Conservation (phyloP, 495 filamentous ascomycete genomes). For the Parachaetomium inaequale region DNA sequence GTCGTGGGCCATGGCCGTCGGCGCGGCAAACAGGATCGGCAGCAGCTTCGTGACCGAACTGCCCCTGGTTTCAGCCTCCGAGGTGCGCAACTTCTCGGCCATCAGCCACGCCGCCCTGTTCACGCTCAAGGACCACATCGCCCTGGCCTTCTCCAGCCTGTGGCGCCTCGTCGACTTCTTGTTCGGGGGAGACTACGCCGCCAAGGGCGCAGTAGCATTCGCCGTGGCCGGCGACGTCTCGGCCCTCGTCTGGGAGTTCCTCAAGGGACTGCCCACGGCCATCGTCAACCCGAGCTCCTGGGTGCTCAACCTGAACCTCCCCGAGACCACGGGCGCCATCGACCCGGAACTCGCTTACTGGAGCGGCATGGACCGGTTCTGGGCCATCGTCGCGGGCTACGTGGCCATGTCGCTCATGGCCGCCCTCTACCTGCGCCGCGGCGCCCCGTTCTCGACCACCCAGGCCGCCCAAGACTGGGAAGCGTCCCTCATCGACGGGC, state of each 20-base stretch:
- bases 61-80: slow-evolving; percentile 36
- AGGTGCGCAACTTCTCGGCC: slow-evolving; percentile 48
- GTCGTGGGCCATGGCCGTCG: slow-evolving; percentile 24
- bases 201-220: slow-evolving; percentile 23
- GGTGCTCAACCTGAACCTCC: slow-evolving; percentile 49
- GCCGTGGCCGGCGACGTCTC: slow-evolving; percentile 8
- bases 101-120: slow-evolving; percentile 47
- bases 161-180: slow-evolving; percentile 29
- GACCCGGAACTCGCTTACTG: slow-evolving; percentile 69
- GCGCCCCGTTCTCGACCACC: slow-evolving; percentile 59
- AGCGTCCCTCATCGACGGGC: slow-evolving; percentile 70
- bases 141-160: slow-evolving; percentile 23
- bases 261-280: slow-evolving; percentile 17
- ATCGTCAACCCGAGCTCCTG: slow-evolving; percentile 39
- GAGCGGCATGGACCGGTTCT: slow-evolving; percentile 69
- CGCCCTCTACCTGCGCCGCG: slow-evolving; percentile 70
- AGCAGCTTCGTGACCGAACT: slow-evolving; percentile 39
- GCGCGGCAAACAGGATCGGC: slow-evolving; percentile 39
- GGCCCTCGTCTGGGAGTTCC: slow-evolving; percentile 14
- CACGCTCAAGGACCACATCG: slow-evolving; percentile 36
- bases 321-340: slow-evolving; percentile 38
- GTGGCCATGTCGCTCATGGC: slow-evolving; percentile 67
- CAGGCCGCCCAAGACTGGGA: slow-evolving; percentile 70
- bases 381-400: slow-evolving; percentile 81
- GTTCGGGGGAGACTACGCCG: slow-evolving; percentile 33